A percentile compares a stretch with the other conserved stretches of the same genome.
phyloP scores from a whole-genome alignment of 192 early-diverging fungal genomes.

The Spizellomyces punctatus region DNA sequence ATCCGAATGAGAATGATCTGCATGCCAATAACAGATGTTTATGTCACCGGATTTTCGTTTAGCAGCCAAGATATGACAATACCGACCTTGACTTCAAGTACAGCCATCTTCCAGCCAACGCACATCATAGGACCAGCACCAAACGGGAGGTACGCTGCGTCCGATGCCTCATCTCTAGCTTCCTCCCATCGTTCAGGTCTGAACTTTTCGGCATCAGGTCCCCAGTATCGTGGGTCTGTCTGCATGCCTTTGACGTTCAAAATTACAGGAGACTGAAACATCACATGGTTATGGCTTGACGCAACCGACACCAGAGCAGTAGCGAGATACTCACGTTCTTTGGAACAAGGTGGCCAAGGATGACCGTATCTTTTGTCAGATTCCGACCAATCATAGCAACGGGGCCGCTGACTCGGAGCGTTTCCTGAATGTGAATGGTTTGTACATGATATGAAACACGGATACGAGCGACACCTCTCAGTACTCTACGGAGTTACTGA shows the following conservation, averaged over 20 bases:
- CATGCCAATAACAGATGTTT: too few species aligned
- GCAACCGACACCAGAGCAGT: slow-evolving; percentile 42
- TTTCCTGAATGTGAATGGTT: too few species aligned
- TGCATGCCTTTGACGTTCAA: slow-evolving; percentile 28
- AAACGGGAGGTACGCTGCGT: slow-evolving; percentile 34
- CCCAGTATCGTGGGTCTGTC: slow-evolving; percentile 44
- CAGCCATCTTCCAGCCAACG: slow-evolving; percentile 26
- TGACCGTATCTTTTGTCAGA: too few species aligned
- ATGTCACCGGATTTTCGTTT: too few species aligned
- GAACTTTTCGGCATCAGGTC: slow-evolving; percentile 55
- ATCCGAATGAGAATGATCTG: too few species aligned
- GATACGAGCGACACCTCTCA: too few species aligned
- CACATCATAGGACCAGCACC: slow-evolving; percentile 37
- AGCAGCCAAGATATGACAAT: too few species aligned
- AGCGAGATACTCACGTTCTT: slow-evolving; percentile 50
- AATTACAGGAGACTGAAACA: slow-evolving; percentile 24
- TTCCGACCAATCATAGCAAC: too few species aligned
- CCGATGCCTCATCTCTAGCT: background rate
- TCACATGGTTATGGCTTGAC: slow-evolving; percentile 38
- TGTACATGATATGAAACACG: too few species aligned
- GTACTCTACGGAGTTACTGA: too few species aligned
- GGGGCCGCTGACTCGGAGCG: too few species aligned
- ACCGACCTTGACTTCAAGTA: slow-evolving; percentile 20
- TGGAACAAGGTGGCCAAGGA: slow-evolving; percentile 19
- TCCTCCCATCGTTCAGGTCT: slow-evolving; percentile 57